phyloP scores from a whole-genome alignment of 202 grass and related monocot genomes.

The Miscanthus sacchariflorus region DNA sequence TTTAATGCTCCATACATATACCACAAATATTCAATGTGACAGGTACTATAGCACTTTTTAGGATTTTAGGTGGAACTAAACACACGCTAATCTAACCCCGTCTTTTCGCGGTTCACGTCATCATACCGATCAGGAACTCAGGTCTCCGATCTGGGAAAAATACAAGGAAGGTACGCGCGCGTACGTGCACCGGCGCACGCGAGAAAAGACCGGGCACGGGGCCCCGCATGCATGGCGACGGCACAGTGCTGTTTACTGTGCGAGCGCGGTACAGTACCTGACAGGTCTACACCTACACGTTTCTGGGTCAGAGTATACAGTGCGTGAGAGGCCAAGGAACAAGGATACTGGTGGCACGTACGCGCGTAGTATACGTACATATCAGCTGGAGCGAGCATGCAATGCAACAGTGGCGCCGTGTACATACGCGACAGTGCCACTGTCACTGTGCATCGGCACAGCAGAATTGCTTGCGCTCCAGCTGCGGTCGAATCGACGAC shows the following conservation, averaged over 20 bases:
- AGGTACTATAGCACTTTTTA: too few species aligned
- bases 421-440: background rate
- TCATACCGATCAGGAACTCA: background rate
- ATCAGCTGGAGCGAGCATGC: background rate
- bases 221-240: background rate
- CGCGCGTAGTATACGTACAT: background rate
- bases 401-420: background rate
- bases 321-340: background rate
- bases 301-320: background rate
- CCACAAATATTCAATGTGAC: too few species aligned
- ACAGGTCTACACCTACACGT: background rate
- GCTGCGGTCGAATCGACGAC: background rate
- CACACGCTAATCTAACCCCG: too few species aligned
- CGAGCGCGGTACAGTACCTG: background rate
- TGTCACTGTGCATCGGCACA: background rate
- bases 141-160: slow-evolving; percentile 40
- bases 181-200: background rate
- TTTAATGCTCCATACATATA: too few species aligned
- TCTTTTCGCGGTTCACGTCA: too few species aligned
- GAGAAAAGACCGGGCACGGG: slow-evolving; percentile 27
- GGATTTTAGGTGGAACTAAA: too few species aligned
- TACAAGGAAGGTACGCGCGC: slow-evolving; percentile 20
- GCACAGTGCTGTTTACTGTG: background rate
- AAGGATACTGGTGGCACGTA: slow-evolving; percentile 5
- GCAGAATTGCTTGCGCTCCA: background rate